Base-by-base conservation (phyloP, 495 filamentous ascomycete species). In the Choiromyces venosus region DNA sequence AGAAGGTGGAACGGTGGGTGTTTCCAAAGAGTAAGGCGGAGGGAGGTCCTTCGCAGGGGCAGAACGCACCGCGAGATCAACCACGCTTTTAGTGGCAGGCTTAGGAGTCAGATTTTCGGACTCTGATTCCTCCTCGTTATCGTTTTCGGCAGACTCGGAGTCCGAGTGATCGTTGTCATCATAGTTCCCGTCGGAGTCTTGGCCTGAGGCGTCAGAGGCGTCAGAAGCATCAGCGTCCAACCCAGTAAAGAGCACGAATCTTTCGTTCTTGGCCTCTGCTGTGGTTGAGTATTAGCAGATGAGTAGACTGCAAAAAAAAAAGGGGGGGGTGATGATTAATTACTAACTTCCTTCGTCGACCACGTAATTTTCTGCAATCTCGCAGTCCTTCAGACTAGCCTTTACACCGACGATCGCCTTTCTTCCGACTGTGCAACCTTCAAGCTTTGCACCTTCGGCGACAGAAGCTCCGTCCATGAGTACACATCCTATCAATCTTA, bases 391-490 rank as follows among this genome's bases (percentile, higher is more conserved):
- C 70, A 99, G 83, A 25, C 86, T 85, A 66, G 87, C 91, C 65
- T 91, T 90, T 36, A 91, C 89, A 0, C 93, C 93, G 66, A 98
- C 87, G 78, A 88, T 89, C 67, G 87, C 88, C 66, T 91, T 83
- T 68, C 89, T 87, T 0, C 96, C 95, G 14, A 98, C 80, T 36
- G 97, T 88, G 77, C 92, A 96, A 2, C 91, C 92, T 10, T 89
- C 93, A 66, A 98, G 82, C 79, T 89, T 89, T 74, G 88, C 91
- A 33, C 90, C 88, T 77, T 90, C 89, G 9, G 89, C 93, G 6
- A 99, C 88, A 5, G 91, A 88, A 5, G 90, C 93, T 12, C 92
- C 92, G 71, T 97, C 93, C 92, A 99, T 96, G 39, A 99, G 82
- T 38, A 98, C 81, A 82, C 94, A 97, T 69, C 92, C 87, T 52